Base-by-base conservation (phyloP, 1,139 yeast species). In the Protomyces gravidus region DNA sequence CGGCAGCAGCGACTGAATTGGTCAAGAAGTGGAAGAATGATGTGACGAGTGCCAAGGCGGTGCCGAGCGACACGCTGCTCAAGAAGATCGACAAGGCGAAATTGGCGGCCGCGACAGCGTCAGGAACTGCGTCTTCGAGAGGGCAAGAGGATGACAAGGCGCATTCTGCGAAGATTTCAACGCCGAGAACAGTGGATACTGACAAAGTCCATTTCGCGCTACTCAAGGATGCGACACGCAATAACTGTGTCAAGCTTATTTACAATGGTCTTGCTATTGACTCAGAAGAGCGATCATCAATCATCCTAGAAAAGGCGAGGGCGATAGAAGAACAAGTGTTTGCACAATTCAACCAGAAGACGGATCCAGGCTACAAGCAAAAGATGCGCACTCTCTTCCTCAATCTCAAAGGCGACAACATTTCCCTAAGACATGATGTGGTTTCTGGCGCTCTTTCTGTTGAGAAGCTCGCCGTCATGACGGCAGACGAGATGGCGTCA, bases 401-500 rank as follows among this genome's bases (percentile, higher is more conserved):
- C 80, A 89, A 90, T 70, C 78, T 92, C 64, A 83, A 95, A 69
- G 92, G 92, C 69, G 87, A 86, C 70, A 92, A 92, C 70, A 95
- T 96, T 2, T 89, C 85, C 65, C 78, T 92, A 63, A 80, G 97
- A 66, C 77, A 76, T 42, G 80, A 86, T 64, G 80, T 92, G 50
- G 78, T 86, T 32, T 72, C 78, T 19, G 86, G 89, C 19, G 84
- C 81, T 60, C 78, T 92, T 50, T 65, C 78, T 30, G 84, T 96
- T 1, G 75, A 77, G 19, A 78, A 82, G 50, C 80, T 92, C 66
- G 85, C 86, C 59, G 80, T 75, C 47, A 90, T 94, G 95, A 76
- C 84, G 36, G 95, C 97, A 7, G 89, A 85, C 69, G 98, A 92
- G 66, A 80, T 92, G 84, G 97, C 97, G 0, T 95, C 97, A 1